Percentiles rank a stretch among this genome's conserved stretches.
phyloP scores from a whole-genome alignment of 192 early-diverging fungal species.

The Oehlia diaphana region DNA sequence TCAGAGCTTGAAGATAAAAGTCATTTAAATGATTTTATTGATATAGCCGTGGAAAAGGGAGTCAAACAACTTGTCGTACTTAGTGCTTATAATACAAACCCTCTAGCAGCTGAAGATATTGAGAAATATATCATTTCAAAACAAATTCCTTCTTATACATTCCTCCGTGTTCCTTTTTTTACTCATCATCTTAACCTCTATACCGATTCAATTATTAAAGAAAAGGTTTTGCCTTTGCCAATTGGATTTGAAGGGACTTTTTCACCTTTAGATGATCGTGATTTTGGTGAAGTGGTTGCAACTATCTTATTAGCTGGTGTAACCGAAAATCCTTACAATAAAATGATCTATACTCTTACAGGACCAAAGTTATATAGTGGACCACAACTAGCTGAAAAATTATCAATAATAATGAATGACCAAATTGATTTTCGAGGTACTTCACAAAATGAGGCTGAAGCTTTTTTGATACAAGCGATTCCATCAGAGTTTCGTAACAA shows the following conservation, averaged over 20 bases:
- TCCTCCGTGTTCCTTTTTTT: conserved; percentile 10
- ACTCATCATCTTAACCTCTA: conserved; percentile 9
- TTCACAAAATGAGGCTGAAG: conserved; percentile 12
- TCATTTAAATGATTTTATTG: conserved; percentile 8
- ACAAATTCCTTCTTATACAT: neutral
- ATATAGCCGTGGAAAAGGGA: neutral
- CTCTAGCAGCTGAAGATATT: conserved; percentile 6
- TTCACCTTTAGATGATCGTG: conserved; percentile 12
- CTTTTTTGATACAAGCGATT: neutral
- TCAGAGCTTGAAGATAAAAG: neutral
- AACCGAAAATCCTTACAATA: neutral
- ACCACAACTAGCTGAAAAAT: conserved; percentile 3
- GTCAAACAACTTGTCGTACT: conserved; percentile 11
- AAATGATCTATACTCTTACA: neutral
- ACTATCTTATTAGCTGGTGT: neutral
- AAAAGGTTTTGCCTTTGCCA: conserved; percentile 8
- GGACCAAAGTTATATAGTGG: conserved; percentile 15
- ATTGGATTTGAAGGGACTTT: conserved; percentile 13
- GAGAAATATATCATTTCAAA: neutral
- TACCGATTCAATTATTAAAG: conserved; percentile 12
- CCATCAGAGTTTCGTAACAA: neutral
- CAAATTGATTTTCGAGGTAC: neutral
- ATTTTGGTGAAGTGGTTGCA: conserved; percentile 18
- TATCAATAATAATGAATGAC: conserved; percentile 10
- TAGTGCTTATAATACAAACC: neutral